phyloP scores from a whole-genome alignment of 2,329 filamentous ascomycete species.

The Monilinia aucupariae region DNA sequence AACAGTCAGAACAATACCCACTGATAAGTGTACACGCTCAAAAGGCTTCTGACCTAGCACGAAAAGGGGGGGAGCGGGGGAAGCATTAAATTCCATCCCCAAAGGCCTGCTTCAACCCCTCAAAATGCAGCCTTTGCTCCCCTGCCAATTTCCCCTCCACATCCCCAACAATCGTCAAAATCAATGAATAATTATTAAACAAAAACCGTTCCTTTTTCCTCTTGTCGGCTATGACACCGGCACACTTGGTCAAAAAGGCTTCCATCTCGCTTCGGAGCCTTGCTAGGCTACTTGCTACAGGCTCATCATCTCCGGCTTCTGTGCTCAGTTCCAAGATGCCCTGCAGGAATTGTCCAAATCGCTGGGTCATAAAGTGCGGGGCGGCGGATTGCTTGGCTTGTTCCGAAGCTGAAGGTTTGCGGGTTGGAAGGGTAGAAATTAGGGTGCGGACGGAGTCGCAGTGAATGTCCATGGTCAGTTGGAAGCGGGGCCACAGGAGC shows the following conservation, averaged over 20 bases:
- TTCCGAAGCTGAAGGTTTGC: constrained; percentile 44
- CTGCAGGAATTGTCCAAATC: constrained; percentile 89
- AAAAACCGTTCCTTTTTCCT: constrained; percentile 82
- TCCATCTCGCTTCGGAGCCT: constrained; percentile 79
- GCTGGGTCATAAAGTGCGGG: constrained; percentile 85
- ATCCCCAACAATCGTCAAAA: constrained; percentile 88
- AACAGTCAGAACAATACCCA: not conserved
- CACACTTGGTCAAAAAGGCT: constrained; percentile 70
- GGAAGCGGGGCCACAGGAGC: constrained; percentile 93
- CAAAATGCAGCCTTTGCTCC: constrained; percentile 73
- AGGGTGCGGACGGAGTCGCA: constrained; percentile 74
- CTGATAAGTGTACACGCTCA: constrained; percentile 9
- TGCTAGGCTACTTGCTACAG: constrained; percentile 73
- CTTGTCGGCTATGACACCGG: constrained; percentile 68
- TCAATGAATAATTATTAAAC: constrained; percentile 91
- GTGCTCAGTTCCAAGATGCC: constrained; percentile 76
- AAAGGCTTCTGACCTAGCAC: not conserved
- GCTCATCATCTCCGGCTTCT: constrained; percentile 93
- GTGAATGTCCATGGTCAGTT: constrained; percentile 88
- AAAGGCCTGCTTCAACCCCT: constrained; percentile 55
- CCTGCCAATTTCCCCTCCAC: constrained; percentile 64
- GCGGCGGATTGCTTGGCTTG: constrained; percentile 65
- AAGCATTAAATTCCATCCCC: constrained; percentile 39
- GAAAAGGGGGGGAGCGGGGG: not conserved
- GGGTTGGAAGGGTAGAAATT: constrained; percentile 47